Evolutionary conservation across 768 basidiomycete species (phyloP).

Genomic region (Leccinum boreale): DNA sequence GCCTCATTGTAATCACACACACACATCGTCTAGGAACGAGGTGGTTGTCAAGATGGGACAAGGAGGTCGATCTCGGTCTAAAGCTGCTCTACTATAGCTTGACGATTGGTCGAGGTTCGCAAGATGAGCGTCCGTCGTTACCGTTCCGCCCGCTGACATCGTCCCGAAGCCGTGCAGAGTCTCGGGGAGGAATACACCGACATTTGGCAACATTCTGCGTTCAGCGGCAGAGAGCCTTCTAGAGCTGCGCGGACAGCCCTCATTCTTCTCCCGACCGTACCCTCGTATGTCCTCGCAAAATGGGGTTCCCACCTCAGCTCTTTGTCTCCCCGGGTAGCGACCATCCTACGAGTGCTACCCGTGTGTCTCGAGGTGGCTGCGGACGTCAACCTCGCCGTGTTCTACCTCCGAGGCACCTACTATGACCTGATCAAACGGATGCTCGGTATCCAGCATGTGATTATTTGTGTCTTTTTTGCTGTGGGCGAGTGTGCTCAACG

Average conservation of each 20-base stretch:
- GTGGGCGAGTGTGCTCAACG: background rate
- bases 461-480: conserved; percentile 10
- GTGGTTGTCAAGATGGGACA: conserved; percentile 77
- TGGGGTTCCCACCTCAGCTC: conserved; percentile 41
- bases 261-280: conserved; percentile 64
- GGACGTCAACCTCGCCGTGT: conserved; percentile 76
- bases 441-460: conserved; percentile 66
- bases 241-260: conserved; percentile 46
- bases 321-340: conserved; percentile 30
- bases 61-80: conserved; percentile 67
- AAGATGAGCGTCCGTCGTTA: background rate
- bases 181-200: conserved; percentile 92
- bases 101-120: conserved; percentile 69
- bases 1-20: background rate
- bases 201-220: conserved; percentile 67
- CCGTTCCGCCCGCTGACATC: conserved; percentile 7
- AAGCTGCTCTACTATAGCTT: conserved; percentile 72
- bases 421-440: conserved; percentile 69
- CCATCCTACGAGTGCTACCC: conserved; percentile 40
- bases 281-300: conserved; percentile 57
- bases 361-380: conserved; percentile 49
- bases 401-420: conserved; percentile 79
- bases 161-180: conserved; percentile 63
- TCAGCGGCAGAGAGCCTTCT: conserved; percentile 41
- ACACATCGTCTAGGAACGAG: conserved; percentile 59